Conservation (phyloP, 2,329 filamentous ascomycete species). For the Penicillium hordei region DNA sequence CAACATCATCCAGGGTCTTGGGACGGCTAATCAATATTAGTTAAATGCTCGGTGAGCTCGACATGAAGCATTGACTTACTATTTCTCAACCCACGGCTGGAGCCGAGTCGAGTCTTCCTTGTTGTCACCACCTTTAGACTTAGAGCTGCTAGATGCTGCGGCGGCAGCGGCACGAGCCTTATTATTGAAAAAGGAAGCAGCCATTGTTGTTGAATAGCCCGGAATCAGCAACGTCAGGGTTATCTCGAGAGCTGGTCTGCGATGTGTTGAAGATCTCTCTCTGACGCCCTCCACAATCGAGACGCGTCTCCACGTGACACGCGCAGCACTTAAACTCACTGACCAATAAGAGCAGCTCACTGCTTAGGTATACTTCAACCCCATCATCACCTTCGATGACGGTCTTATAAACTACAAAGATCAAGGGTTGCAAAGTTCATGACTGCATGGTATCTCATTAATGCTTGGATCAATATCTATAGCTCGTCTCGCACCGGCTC, state of each 20-base stretch:
- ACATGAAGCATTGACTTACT: conserved; percentile 55
- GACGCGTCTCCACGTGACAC: conserved; percentile 40
- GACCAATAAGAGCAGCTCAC: conserved; percentile 11
- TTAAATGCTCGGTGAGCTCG: background rate
- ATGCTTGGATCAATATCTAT: conserved; percentile 24
- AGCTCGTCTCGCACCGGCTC: conserved; percentile 40
- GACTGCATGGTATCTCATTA: conserved; percentile 16
- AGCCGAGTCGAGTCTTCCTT: conserved; percentile 64
- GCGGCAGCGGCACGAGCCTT: conserved; percentile 76
- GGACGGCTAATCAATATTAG: conserved; percentile 65
- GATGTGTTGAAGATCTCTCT: conserved; percentile 11
- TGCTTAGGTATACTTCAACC: background rate
- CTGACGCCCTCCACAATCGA: conserved; percentile 19
- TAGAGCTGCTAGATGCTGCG: conserved; percentile 68
- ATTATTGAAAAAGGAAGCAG: conserved; percentile 94
- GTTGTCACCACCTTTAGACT: conserved; percentile 63
- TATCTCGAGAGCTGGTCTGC: conserved; percentile 1
- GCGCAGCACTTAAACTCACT: conserved; percentile 26
- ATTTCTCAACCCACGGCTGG: conserved; percentile 99
- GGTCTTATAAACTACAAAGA: background rate
- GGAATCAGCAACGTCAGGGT: background rate
- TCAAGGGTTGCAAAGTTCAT: background rate
- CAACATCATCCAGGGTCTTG: conserved; percentile 89
- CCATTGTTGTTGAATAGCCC: conserved; percentile 30
- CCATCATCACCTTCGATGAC: background rate